A percentile compares a stretch with the other conserved stretches of the same genome.
Conservation (phyloP, 2,329 filamentous ascomycete species). For the Diaporthe humulicola region DNA sequence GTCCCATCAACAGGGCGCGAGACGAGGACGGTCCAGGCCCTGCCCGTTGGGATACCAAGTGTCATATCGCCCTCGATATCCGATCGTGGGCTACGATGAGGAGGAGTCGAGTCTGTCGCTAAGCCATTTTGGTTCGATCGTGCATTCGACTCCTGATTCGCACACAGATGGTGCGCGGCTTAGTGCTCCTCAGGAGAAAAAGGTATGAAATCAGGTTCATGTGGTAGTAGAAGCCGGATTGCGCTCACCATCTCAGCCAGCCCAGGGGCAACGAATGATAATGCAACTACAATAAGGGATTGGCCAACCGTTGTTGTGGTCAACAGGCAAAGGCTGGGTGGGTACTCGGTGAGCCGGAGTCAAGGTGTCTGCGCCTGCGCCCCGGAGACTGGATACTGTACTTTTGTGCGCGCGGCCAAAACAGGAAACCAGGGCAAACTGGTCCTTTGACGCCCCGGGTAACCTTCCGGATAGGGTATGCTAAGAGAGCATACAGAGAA, state of each 20-base stretch:
- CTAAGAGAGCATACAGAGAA: background rate
- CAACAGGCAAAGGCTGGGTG: background rate
- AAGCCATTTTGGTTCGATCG: background rate
- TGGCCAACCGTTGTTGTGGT: background rate
- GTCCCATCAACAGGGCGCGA: background rate
- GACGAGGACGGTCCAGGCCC: background rate
- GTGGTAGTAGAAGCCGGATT: background rate
- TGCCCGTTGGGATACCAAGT: background rate
- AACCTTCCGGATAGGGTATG: background rate
- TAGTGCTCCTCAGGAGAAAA: background rate
- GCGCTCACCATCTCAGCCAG: background rate
- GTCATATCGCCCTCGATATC: background rate
- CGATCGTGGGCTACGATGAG: background rate
- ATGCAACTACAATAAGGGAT: too few species aligned
- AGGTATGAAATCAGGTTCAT: background rate
- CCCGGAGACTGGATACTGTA: background rate
- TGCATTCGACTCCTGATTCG: background rate
- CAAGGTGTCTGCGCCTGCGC: background rate
- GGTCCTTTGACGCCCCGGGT: background rate
- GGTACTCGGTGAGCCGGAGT: slow-evolving; percentile 9
- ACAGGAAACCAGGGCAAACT: background rate
- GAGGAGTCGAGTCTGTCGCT: background rate
- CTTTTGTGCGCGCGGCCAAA: background rate
- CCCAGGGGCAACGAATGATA: background rate
- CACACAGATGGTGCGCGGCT: background rate